Evolutionary conservation across 2,329 filamentous ascomycete genomes (phyloP).

Genomic region (Diaporthe capsici): DNA sequence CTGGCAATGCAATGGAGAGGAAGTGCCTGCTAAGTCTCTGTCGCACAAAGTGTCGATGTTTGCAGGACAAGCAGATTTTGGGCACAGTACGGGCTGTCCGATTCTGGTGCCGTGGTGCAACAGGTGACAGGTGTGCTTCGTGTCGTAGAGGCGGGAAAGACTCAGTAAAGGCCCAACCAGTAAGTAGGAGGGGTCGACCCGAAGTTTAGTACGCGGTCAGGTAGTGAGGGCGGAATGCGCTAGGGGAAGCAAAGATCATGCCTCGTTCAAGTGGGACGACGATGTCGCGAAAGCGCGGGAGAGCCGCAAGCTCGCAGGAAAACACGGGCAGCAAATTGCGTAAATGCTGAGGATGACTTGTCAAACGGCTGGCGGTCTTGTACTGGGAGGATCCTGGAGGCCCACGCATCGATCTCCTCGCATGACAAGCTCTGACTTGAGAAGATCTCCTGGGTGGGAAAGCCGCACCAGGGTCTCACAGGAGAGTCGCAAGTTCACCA

Average conservation of each 20-base stretch:
- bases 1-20: conserved; percentile 24
- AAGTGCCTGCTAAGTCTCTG: conserved; percentile 33
- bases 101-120: conserved; percentile 36
- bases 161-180: conserved; percentile 28
- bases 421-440: conserved; percentile 41
- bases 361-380: conserved; percentile 43
- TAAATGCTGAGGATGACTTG: conserved; percentile 44
- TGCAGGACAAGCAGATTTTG: conserved; percentile 37
- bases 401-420: conserved; percentile 43
- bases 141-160: conserved; percentile 40
- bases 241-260: conserved; percentile 40
- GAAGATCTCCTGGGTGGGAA: conserved; percentile 50
- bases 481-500: conserved; percentile 44
- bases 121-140: conserved; percentile 39
- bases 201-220: conserved; percentile 41
- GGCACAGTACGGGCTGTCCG: conserved; percentile 38
- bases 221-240: conserved; percentile 37
- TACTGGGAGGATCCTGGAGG: conserved; percentile 48
- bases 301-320: conserved; percentile 44
- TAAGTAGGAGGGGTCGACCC: conserved; percentile 33
- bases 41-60: conserved; percentile 39
- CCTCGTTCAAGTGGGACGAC: conserved; percentile 40
- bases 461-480: conserved; percentile 58
- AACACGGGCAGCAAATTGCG: conserved; percentile 44
- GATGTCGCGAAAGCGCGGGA: conserved; percentile 44